Conservation (phyloP, 163 green algal species). For the Volvox carteri region DNA sequence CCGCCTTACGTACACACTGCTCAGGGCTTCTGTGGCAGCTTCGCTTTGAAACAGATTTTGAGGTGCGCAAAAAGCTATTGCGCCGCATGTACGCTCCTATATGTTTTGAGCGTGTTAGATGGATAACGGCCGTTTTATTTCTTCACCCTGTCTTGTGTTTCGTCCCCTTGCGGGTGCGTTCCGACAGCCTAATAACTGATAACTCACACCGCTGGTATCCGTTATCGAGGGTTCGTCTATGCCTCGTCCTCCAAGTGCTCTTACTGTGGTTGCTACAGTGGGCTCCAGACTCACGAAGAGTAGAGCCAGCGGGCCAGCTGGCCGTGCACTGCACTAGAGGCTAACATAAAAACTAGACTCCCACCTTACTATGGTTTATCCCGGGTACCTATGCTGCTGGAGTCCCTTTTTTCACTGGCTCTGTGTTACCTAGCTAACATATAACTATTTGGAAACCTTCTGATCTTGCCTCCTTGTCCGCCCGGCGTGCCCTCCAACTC, state of each 20-base stretch:
- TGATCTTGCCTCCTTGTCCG: background rate
- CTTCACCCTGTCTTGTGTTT: background rate
- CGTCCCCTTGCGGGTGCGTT: too few species aligned
- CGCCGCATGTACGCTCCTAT: background rate
- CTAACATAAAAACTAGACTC: too few species aligned
- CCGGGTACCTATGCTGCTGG: too few species aligned
- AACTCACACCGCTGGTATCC: too few species aligned
- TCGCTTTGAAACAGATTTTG: background rate
- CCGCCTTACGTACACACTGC: background rate
- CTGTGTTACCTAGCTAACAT: background rate
- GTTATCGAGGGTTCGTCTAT: too few species aligned
- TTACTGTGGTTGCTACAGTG: too few species aligned
- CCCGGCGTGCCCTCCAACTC: background rate
- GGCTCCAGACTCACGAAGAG: too few species aligned
- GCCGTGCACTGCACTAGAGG: too few species aligned
- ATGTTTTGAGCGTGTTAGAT: background rate
- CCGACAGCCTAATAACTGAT: background rate
- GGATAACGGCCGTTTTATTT: background rate
- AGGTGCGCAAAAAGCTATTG: background rate
- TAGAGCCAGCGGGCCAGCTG: too few species aligned
- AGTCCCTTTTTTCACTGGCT: too few species aligned
- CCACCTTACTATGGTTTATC: too few species aligned
- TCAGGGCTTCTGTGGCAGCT: background rate
- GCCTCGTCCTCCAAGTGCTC: too few species aligned
- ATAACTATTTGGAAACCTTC: background rate